Conservation (phyloP, 75 land plant genomes). For the Ceratopteris richardii region DNA sequence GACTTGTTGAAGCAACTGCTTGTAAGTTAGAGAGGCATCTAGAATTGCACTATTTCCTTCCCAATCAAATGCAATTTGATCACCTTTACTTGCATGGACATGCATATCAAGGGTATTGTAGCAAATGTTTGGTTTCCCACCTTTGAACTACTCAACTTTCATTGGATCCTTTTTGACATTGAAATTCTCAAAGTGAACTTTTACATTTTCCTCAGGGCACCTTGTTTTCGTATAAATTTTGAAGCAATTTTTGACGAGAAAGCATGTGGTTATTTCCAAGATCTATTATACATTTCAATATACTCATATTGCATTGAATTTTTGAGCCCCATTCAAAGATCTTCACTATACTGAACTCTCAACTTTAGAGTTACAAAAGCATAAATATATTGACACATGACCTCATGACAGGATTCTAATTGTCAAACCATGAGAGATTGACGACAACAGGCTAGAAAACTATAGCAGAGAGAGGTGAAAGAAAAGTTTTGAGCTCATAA, state of each 20-base stretch:
- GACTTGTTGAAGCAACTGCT: slow-evolving; percentile 53
- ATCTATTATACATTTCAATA: slow-evolving; percentile 64
- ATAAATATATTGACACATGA: too few species aligned
- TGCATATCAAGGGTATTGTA: slow-evolving; percentile 85
- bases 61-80: slow-evolving; percentile 72
- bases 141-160: slow-evolving; percentile 95
- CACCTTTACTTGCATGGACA: slow-evolving; percentile 66
- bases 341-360: too few species aligned
- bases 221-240: slow-evolving; percentile 68
- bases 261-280: slow-evolving; percentile 82
- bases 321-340: too few species aligned
- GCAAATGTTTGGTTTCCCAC: slow-evolving; percentile 80
- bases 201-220: slow-evolving; percentile 34
- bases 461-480: too few species aligned
- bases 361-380: too few species aligned
- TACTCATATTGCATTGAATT: too few species aligned
- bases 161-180: slow-evolving; percentile 65
- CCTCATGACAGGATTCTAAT: too few species aligned
- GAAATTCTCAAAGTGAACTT: slow-evolving; percentile 53
- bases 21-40: slow-evolving; percentile 64
- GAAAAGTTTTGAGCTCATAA: too few species aligned
- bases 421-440: too few species aligned
- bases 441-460: too few species aligned
- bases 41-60: slow-evolving; percentile 76
- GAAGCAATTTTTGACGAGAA: slow-evolving; percentile 87